Conservation (phyloP, 495 filamentous ascomycete genomes). For the Xylaria venustula region DNA sequence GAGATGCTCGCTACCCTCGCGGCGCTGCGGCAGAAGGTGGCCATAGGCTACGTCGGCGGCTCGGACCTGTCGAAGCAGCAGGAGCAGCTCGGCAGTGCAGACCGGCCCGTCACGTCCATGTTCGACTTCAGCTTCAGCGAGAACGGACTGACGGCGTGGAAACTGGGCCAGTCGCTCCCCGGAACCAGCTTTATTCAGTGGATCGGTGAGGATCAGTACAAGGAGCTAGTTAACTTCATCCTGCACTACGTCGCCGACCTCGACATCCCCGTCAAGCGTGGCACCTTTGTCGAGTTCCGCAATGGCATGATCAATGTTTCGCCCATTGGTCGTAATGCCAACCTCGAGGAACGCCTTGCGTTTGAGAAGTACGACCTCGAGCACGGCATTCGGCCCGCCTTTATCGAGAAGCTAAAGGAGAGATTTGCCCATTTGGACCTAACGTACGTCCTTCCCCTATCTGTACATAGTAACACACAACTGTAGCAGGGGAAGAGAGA, state of each 20-base stretch:
- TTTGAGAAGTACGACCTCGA: constrained; percentile 76
- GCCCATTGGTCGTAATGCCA: constrained; percentile 90
- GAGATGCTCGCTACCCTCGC: constrained; percentile 83
- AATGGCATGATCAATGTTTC: constrained; percentile 97
- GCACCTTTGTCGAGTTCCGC: constrained; percentile 95
- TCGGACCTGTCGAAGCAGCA: constrained; percentile 91
- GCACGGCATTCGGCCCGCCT: constrained; percentile 66
- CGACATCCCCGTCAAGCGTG: constrained; percentile 84
- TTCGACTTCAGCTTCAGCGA: constrained; percentile 98
- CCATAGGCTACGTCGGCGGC: constrained; percentile 88
- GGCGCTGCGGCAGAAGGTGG: constrained; percentile 78
- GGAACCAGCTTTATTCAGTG: constrained; percentile 84
- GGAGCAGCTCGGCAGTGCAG: constrained; percentile 76
- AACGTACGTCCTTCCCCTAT: constrained; percentile 57
- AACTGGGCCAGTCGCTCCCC: constrained; percentile 67
- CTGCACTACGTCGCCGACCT: constrained; percentile 88
- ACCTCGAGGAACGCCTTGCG: constrained; percentile 70
- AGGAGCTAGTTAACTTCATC: constrained; percentile 79
- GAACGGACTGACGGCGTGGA: constrained; percentile 91
- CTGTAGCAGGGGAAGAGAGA: no score
- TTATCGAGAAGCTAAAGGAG: constrained; percentile 74
- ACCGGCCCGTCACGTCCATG: constrained; percentile 66
- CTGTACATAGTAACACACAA: no score
- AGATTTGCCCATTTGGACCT: constrained; percentile 80
- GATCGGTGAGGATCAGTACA: constrained; percentile 91